Base-by-base conservation (phyloP, 345 rosid genomes). In the Hevea brasiliensis region DNA sequence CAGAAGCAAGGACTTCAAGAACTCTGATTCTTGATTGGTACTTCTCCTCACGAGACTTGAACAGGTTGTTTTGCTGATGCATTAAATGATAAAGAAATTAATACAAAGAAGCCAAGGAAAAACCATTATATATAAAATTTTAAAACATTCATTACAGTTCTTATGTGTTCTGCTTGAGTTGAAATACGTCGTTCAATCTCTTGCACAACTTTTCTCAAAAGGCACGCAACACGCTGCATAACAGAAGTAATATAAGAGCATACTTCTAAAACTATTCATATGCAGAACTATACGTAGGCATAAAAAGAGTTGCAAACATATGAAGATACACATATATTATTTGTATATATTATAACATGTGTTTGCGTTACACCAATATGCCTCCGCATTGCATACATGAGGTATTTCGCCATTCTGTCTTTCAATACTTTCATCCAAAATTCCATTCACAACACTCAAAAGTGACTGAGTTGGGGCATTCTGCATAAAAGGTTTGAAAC, bases 171-270 rank as follows among this genome's bases (percentile, higher is more conserved):
- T 53, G 98, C 93, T 84, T 95, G 99, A 74, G 99, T 95, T 72
- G 99, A 90, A 83, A 95, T 89, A 2, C 99, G 94, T 23, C 97
- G 83, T 81, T 90, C 99, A 66, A 95, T 93, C 90, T 95, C 98
- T 80, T 86, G 99, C 74, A 90, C 96, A 6, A 91, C 96, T 84
- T 90, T 93, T 72, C 97, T 88, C 68, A 95, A 60, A 1, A 95
- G 86, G 76, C 88, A 87, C 6, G 92, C 96, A 21, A 88, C 96
- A 68, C 96, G 94, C 99, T 95, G 93, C 58, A 61, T 61, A 78
- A 77, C 21, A 76, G 73, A 79, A 68, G 54, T 37, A 77, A 69
- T 54, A 48, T 75, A 55, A 74, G 67, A 61, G 70, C 57, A 76
- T 27, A 21, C 21, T 12, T 41, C 21, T 7, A 7, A 40, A 72